phyloP scores from a whole-genome alignment of 163 green algal species.

The Chloroidium sp. region DNA sequence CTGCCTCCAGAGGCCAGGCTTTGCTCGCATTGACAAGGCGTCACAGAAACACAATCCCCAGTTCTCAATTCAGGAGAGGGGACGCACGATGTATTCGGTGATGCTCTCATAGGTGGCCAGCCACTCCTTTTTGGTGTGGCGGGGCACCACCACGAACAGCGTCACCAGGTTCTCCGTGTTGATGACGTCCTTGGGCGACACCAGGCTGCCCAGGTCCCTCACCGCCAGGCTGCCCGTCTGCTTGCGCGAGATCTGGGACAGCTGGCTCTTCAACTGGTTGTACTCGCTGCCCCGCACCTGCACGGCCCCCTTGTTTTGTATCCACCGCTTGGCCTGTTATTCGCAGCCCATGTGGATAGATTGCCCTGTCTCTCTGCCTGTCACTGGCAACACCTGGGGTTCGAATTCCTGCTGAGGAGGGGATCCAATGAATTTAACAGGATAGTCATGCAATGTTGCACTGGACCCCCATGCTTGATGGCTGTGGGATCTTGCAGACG shows the following conservation, averaged over 20 bases:
- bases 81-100: constrained; percentile 79
- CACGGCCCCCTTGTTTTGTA: not conserved
- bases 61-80: no score
- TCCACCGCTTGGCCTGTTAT: not conserved
- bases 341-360: not conserved
- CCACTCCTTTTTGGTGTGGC: constrained; percentile 72
- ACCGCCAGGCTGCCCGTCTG: constrained; percentile 79
- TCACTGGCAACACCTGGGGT: no score
- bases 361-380: no score
- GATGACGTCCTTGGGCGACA: constrained; percentile 60
- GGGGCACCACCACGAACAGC: constrained; percentile 80
- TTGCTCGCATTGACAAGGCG: no score
- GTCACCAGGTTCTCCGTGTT: constrained; percentile 90
- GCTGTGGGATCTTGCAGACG: no score
- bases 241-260: constrained; percentile 73
- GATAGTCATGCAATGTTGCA: no score
- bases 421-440: no score
- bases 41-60: no score
- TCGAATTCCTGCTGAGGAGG: no score
- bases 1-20: no score
- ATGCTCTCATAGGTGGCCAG: constrained; percentile 80
- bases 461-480: no score
- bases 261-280: constrained; percentile 67
- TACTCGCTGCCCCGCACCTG: constrained; percentile 85
- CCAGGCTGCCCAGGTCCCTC: constrained; percentile 47